Evolutionary conservation across 495 filamentous ascomycete genomes (phyloP).

Genomic region (Coniosporium apollinis): DNA sequence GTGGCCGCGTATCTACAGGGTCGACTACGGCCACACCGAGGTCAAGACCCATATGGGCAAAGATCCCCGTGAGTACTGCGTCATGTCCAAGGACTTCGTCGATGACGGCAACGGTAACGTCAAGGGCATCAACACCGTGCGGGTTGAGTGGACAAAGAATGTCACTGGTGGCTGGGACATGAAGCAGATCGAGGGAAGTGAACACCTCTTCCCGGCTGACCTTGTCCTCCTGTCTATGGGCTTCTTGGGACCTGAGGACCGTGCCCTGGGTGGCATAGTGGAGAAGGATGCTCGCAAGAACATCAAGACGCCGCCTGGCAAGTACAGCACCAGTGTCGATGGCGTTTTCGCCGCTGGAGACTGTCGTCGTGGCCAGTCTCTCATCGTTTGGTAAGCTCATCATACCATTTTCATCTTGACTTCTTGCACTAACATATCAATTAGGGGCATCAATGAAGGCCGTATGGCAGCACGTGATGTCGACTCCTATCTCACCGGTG

Average conservation of each 20-base stretch:
- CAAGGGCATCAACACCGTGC: conserved; percentile 92
- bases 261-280: conserved; percentile 68
- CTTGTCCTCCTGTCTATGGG: conserved; percentile 96
- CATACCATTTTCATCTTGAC: background rate
- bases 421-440: background rate
- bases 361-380: conserved; percentile 86
- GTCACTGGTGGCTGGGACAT: conserved; percentile 93
- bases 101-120: conserved; percentile 79
- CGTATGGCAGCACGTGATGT: conserved; percentile 88
- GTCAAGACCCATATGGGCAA: conserved; percentile 96
- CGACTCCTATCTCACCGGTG: conserved; percentile 68
- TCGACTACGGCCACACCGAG: conserved; percentile 94
- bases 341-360: conserved; percentile 95
- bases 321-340: conserved; percentile 74
- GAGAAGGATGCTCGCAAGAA: conserved; percentile 94
- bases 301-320: conserved; percentile 84
- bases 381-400: conserved; percentile 83
- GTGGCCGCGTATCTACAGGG: conserved; percentile 96
- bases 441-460: conserved; percentile 95
- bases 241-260: conserved; percentile 90
- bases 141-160: conserved; percentile 92
- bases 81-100: conserved; percentile 97
- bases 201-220: conserved; percentile 96
- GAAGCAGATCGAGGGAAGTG: conserved; percentile 89
- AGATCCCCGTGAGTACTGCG: conserved; percentile 94